A percentile compares a stretch with the other conserved stretches of the same genome.
Conservation (phyloP, 371 early-diverging fungal species). For the Lichtheimia ramosa region DNA sequence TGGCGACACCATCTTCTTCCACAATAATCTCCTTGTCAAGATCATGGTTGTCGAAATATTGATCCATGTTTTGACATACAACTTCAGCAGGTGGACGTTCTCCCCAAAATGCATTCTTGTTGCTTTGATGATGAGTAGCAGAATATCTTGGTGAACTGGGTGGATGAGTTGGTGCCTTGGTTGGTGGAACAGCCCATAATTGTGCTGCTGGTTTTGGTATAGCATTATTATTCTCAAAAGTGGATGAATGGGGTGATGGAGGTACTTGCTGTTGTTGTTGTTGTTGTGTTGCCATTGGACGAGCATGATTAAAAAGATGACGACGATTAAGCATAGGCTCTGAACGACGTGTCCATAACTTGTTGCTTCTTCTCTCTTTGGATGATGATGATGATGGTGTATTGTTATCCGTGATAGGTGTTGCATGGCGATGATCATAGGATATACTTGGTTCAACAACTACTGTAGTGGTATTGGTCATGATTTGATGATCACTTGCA, state of each 20-base stretch:
- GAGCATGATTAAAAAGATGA: no score
- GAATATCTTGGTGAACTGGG: not conserved
- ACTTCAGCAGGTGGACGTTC: conserved; percentile 78
- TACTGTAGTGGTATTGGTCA: no score
- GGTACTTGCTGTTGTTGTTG: not conserved
- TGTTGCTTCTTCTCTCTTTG: not conserved
- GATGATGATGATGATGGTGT: not conserved
- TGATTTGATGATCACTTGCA: no score
- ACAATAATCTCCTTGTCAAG: conserved; percentile 69
- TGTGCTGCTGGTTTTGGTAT: conserved; percentile 5
- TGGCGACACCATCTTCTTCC: not conserved
- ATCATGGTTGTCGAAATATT: conserved; percentile 79
- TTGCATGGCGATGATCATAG: no score
- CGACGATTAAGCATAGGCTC: conserved; percentile 2
- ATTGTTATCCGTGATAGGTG: not conserved
- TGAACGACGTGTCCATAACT: conserved; percentile 9
- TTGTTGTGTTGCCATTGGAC: no score
- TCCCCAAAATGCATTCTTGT: conserved; percentile 50
- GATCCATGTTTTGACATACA: conserved; percentile 70
- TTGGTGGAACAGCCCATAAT: conserved; percentile 24
- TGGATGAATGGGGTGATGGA: not conserved
- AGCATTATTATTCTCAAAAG: no score
- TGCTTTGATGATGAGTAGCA: not conserved
- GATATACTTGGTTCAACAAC: no score
- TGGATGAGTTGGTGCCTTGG: no score